Evolutionary conservation across 306 rosid species (phyloP).

Genomic region (Vigna reflexopilosa): DNA sequence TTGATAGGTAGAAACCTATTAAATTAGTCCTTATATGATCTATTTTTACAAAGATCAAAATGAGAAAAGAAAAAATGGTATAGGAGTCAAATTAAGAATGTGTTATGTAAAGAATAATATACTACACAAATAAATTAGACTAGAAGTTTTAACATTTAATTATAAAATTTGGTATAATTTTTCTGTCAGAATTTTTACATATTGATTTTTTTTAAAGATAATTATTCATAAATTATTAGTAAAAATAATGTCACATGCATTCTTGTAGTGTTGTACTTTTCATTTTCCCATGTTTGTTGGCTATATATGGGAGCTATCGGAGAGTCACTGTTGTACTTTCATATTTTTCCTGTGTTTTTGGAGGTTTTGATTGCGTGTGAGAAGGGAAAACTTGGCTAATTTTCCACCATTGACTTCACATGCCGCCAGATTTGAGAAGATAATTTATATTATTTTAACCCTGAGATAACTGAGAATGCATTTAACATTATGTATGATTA

Average conservation of each 20-base stretch:
- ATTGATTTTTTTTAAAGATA: neutral
- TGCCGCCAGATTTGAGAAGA: neutral
- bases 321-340: constrained; percentile 16
- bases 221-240: neutral
- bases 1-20: too few species aligned
- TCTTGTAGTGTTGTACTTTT: neutral
- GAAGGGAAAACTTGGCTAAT: neutral
- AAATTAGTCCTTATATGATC: too few species aligned
- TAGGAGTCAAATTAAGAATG: too few species aligned
- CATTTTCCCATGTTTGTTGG: neutral
- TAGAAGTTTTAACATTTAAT: too few species aligned
- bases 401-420: neutral
- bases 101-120: too few species aligned
- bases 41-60: too few species aligned
- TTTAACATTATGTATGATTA: neutral
- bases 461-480: neutral
- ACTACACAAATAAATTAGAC: too few species aligned
- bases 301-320: neutral
- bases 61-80: too few species aligned
- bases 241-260: neutral
- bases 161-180: too few species aligned
- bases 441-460: too few species aligned
- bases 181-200: neutral
- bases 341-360: neutral
- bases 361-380: neutral